Percentiles rank a stretch among this genome's conserved stretches.
These are phyloP conservation scores for Pseudomassariella vexata DNA, from an alignment of 2,329 filamentous ascomycete genomes.

Conservation along the genomic window DNA sequence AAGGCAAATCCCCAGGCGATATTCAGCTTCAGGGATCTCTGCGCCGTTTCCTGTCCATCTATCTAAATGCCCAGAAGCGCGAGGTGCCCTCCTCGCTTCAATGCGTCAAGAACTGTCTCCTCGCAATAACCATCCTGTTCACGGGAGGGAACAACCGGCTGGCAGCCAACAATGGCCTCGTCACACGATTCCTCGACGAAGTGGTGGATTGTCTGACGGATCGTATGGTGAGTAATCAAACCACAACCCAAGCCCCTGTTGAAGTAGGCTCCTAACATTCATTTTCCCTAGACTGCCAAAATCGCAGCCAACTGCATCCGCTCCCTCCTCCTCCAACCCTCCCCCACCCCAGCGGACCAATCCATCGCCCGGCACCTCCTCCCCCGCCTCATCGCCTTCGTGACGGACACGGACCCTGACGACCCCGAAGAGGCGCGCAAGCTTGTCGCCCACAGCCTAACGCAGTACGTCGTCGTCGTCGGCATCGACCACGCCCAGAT, in stretches of 20 bases:
- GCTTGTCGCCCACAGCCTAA: constrained; percentile 68
- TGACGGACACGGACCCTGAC: constrained; percentile 63
- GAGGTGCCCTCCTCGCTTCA: constrained; percentile 70
- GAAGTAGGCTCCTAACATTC: no score
- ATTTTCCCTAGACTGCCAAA: constrained; percentile 73
- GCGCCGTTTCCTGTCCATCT: constrained; percentile 74
- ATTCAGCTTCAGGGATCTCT: constrained; percentile 77
- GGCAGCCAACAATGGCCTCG: constrained; percentile 66
- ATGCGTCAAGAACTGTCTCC: constrained; percentile 88
- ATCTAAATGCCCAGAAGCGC: constrained; percentile 68
- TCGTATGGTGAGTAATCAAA: constrained; percentile 51
- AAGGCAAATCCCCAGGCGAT: constrained; percentile 43
- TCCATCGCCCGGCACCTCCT: constrained; percentile 69
- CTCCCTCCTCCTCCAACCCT: constrained; percentile 67
- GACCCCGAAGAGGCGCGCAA: constrained; percentile 73
- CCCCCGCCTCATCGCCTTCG: constrained; percentile 70
- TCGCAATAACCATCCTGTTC: constrained; percentile 84
- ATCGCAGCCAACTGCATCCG: constrained; percentile 87
- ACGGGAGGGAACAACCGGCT: constrained; percentile 73
- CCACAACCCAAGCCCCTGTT: no score
- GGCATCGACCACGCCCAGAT: constrained; percentile 41
- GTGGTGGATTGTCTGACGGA: constrained; percentile 78
- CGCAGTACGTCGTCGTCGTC: constrained; percentile 57
- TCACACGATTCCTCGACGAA: constrained; percentile 72
- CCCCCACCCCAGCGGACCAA: constrained; percentile 60